Evolutionary conservation across 2,329 filamentous ascomycete species (phyloP), one percentile per base, ranked within the genome.

Genomic region (Cercospora sp.): DNA sequence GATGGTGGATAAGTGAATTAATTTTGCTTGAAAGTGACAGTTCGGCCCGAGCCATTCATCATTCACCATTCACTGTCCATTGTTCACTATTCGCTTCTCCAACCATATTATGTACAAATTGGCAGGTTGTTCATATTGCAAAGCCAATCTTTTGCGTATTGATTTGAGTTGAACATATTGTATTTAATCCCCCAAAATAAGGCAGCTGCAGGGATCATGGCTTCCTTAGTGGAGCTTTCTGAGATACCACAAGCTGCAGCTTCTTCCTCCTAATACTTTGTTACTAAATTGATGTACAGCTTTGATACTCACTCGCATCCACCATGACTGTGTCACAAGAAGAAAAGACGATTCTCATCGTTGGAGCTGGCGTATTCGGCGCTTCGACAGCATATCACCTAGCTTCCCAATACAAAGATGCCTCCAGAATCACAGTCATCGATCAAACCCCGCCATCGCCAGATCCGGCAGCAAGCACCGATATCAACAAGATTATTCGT

Each of bases 401-500:
- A 7, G 71, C 70, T 18, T 36, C 77, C 55, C 79, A 80, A 68
- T 80, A 81, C 67, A 79, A 80, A 23, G 70, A 77, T 58, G 78
- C 79, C 20, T 76, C 76, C 16, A 79, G 79, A 2, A 72, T 82
- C 45, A 82, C 80, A 1, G 74, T 82, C 20, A 74, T 82, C 39
- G 81, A 82, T 66, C 74, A 75, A 26, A 82, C 85, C 67, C 80
- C 83, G 2, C 83, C 79, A 57, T 75, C 78, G 3, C 83, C 86
- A 26, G 72, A 74, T 58, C 73, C 77, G 68, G 89, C 88, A 33
- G 90, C 90, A 0, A 91, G 89, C 0, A 90, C 87, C 81, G 90
- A 92, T 79, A 88, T 89, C 84, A 91, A 90, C 81, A 91, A 91
- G 78, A 88, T 90, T 36, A 83, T 91, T 18, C 87, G 89, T 65